Base-by-base conservation (phyloP, 352 stramenopile species). In the Peronospora belbahrii region DNA sequence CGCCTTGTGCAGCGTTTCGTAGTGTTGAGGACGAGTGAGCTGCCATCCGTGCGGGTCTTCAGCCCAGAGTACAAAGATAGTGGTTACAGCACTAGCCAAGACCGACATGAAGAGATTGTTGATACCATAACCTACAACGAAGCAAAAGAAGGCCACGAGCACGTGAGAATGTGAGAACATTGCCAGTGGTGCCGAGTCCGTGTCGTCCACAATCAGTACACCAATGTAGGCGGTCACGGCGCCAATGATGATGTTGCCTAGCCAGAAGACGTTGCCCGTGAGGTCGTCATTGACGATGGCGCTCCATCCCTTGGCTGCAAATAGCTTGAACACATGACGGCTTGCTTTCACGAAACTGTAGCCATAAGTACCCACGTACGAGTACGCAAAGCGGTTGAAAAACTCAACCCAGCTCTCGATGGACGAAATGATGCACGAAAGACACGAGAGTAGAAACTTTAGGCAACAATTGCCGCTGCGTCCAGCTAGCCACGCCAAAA, bases 221-320 rank as follows among this genome's bases (percentile, higher is more conserved):
- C 56, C 77, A 23, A 89, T 74, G 59, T 70, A 89, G 6, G 73
- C 73, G n/a, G 68, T 81, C 24, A 80, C 45, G 0, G 56, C 62
- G 15, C 86, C 85, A 35, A 92, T 79, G 17, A 83, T 62, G 25
- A 96, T 30, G 61, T 78, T 87, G 38, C 81, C 79, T 14, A 95
- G 59, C 52, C 79, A 91, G 48, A 95, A 89, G 0, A 93, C 70
- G 28, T 84, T 88, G 43, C 78, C 72, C 14, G 75, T 90, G 43
- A 95, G 64, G 53, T 93, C 73, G 53, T 95, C 83, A 58, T 93
- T 94, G 27, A 95, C 79, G 19, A 95, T 91, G 35, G 82, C 80
- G 24, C 65, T 93, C 83, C 83, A 95, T 28, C 85, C 85, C 34
- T 86, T 88, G 45, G 35, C 62, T 6, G 50, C 65, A 42, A 95